Base-by-base conservation (phyloP, 2,329 filamentous ascomycete genomes). In the Aspergillus thermomutatus region DNA sequence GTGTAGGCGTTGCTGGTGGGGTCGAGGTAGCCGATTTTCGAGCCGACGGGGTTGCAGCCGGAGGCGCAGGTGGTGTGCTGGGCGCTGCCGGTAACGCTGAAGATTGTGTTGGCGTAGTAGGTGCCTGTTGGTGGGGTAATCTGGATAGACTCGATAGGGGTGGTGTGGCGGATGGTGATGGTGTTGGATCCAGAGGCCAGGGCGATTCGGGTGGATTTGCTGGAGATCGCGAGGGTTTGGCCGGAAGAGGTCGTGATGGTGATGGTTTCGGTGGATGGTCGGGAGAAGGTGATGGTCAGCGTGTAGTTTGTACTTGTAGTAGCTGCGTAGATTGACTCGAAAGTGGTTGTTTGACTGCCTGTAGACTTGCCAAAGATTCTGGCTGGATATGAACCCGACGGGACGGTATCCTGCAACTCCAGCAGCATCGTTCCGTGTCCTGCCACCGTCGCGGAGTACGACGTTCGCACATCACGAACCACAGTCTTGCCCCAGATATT, bases 41-140 rank as follows among this genome's bases (percentile, higher is more conserved):
- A 71, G 11, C 76, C 72, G 1, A 73, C 65, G 0, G 81, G 80
- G 0, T 72, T 60, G 55, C 79, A 83, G n/a, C 66, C 69, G 0
- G 61, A 55, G 1, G 64, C 66, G 46, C 79, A 83, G 14, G 70
- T 53, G 2, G 69, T 62, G 1, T 75, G 59, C 0, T 60, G 57
- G 0, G 79, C 73, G 0, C 65, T 66, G 0, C 79, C 77, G 0
- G 66, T 59, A 3, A 77, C 64, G 4, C 65, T 67, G 1, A 79
- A 79, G 8, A 70, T 59, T 0, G 66, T 65, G 4, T 67, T 74
- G 1, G 76, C 64, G 61, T 82, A 78, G 61, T 82, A 82, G 7
- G 56, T 68, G 8, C 68, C 62, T 0, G 61, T 62, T 0, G 68
- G 64, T 4, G 63, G 51, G 0, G 57, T 53, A 26, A 75, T 53